Percentiles rank a stretch among this genome's conserved stretches.
These are phyloP conservation scores for Neurospora crassa DNA, from an alignment of 2,329 filamentous ascomycete species.

Conservation along the genomic window DNA sequence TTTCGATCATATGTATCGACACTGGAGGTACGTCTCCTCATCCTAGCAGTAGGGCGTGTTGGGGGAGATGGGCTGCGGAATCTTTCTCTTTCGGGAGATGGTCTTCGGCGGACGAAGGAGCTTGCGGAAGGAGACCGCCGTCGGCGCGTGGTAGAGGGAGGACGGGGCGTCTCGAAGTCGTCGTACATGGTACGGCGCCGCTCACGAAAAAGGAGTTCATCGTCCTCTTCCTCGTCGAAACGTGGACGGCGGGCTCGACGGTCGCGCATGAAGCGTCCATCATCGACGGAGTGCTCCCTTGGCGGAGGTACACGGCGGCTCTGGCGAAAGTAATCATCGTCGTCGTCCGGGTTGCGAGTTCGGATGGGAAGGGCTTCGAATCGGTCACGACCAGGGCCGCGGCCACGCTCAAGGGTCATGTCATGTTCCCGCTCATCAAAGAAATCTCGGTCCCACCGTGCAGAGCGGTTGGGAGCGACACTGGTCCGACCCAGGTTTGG, in stretches of 20 bases:
- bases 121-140: conserved; percentile 30
- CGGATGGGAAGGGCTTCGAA: conserved; percentile 31
- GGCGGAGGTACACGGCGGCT: conserved; percentile 8
- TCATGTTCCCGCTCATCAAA: conserved; percentile 33
- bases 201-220: conserved; percentile 36
- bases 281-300: conserved; percentile 39
- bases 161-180: conserved; percentile 36
- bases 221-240: conserved; percentile 32
- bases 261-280: conserved; percentile 34
- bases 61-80: conserved; percentile 38
- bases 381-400: conserved; percentile 38
- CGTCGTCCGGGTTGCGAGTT: conserved; percentile 29
- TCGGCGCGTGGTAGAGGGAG: conserved; percentile 22
- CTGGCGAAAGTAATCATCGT: conserved; percentile 29
- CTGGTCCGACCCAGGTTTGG: conserved; percentile 9
- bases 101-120: conserved; percentile 41
- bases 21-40: conserved; percentile 76
- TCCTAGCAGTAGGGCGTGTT: conserved; percentile 46
- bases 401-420: conserved; percentile 29
- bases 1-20: conserved; percentile 78
- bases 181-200: conserved; percentile 38
- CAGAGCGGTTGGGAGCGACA: conserved; percentile 22
- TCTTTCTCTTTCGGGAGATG: conserved; percentile 46
- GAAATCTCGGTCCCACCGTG: conserved; percentile 46
- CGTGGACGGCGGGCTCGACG: conserved; percentile 28